A percentile compares a stretch with the other conserved stretches of the same genome.
Evolutionary conservation across 148 eudicot species (phyloP).

Genomic region (Silene uniflora): DNA sequence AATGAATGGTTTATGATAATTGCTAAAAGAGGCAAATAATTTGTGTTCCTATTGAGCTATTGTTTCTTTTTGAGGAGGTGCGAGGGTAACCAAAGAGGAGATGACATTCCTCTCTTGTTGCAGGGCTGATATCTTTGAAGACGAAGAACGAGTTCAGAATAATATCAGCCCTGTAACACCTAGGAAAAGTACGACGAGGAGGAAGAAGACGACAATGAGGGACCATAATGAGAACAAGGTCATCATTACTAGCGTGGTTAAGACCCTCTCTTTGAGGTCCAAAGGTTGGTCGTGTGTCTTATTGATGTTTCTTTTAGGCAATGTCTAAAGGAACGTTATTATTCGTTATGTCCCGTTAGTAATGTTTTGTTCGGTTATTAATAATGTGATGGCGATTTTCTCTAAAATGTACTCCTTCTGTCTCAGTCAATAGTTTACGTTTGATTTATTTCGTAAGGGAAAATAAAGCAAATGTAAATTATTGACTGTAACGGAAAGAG

Average conservation of each 20-base stretch:
- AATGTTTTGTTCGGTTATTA: too few relatives aligned
- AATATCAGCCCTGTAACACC: slow-evolving; percentile 19
- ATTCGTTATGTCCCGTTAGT: too few relatives aligned
- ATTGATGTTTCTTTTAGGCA: too few relatives aligned
- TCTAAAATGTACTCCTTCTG: too few relatives aligned
- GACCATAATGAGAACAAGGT: slow-evolving; percentile 20
- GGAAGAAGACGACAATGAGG: slow-evolving; percentile 12
- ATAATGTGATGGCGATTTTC: too few relatives aligned
- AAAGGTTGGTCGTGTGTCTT: slow-evolving; percentile 20
- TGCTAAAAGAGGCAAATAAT: slow-evolving; percentile 26
- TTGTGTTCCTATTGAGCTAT: background rate
- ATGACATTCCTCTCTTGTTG: slow-evolving; percentile 49
- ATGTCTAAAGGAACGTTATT: too few relatives aligned
- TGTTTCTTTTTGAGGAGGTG: slow-evolving; percentile 14
- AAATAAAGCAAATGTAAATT: too few relatives aligned
- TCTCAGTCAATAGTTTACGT: too few relatives aligned
- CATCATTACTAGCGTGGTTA: slow-evolving; percentile 36
- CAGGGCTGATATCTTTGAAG: slow-evolving; percentile 35
- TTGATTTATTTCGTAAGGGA: too few relatives aligned
- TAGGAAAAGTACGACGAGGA: slow-evolving; percentile 8
- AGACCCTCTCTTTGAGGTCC: slow-evolving; percentile 42
- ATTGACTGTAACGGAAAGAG: too few relatives aligned
- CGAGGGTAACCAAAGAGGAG: slow-evolving; percentile 21
- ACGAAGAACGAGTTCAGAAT: slow-evolving; percentile 12
- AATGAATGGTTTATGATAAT: slow-evolving; percentile 21